Percentiles rank a stretch among this genome's conserved stretches.
Conservation (phyloP, 164 flowering plant species). For the Pachysandra terminalis region DNA sequence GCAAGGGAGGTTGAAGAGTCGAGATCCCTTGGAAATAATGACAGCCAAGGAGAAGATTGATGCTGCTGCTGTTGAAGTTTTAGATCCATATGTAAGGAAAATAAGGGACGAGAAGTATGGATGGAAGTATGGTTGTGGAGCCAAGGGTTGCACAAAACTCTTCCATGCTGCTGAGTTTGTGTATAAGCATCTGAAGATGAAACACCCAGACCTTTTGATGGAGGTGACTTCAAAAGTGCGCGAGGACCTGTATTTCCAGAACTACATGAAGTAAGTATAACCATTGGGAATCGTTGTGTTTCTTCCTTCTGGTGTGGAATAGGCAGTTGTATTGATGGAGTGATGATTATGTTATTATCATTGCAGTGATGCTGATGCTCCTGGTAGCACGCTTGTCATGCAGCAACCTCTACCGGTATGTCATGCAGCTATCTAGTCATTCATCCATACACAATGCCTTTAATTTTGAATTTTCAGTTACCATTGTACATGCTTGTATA, state of each 20-base stretch:
- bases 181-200: slow-evolving; percentile 89
- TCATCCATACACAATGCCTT: neutral
- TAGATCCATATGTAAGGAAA: slow-evolving; percentile 91
- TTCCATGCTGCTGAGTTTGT: slow-evolving; percentile 99
- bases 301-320: neutral
- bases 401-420: slow-evolving; percentile 74
- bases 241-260: slow-evolving; percentile 89
- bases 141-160: slow-evolving; percentile 98
- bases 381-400: slow-evolving; percentile 95
- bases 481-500: too few species aligned
- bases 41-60: slow-evolving; percentile 95
- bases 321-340: neutral
- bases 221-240: slow-evolving; percentile 91
- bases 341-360: neutral
- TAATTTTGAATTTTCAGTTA: neutral
- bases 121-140: slow-evolving; percentile 99
- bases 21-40: slow-evolving; percentile 90
- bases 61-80: slow-evolving; percentile 73
- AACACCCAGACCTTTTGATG: slow-evolving; percentile 81
- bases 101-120: slow-evolving; percentile 99
- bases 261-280: slow-evolving; percentile 85
- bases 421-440: neutral
- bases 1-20: slow-evolving; percentile 80
- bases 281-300: too few species aligned
- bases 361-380: slow-evolving; percentile 91